Conservation (phyloP, 768 basidiomycete genomes). For the Favolaschia claudopus region DNA sequence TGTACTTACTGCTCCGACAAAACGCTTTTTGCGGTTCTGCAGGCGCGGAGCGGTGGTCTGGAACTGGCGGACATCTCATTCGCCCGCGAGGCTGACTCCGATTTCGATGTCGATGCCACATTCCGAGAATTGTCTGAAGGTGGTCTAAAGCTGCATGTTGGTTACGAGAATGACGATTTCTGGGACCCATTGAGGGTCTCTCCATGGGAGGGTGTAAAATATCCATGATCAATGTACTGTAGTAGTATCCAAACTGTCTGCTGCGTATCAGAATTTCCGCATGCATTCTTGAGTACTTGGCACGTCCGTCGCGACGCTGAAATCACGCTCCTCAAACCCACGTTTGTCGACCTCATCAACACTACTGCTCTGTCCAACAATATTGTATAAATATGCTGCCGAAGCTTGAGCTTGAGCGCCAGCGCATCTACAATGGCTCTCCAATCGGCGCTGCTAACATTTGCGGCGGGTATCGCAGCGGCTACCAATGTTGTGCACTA, state of each 20-base stretch:
- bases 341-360: conserved; percentile 16
- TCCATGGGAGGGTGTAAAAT: conserved; percentile 32
- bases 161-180: conserved; percentile 15
- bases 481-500: conserved; percentile 44
- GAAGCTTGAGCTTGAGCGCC: background rate
- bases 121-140: background rate
- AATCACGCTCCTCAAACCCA: too few relatives aligned
- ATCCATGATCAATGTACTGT: conserved; percentile 29
- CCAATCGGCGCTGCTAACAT: background rate
- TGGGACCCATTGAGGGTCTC: conserved; percentile 22
- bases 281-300: background rate
- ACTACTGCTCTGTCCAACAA: too few relatives aligned
- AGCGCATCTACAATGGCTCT: background rate
- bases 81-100: conserved; percentile 6
- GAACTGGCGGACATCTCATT: conserved; percentile 10
- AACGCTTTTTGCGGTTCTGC: conserved; percentile 1
- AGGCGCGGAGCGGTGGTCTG: background rate
- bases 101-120: conserved; percentile 2
- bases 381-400: conserved; percentile 4
- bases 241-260: background rate
- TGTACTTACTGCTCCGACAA: conserved; percentile 9
- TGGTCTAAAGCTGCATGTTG: conserved; percentile 1
- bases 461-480: background rate
- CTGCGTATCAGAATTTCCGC: background rate
- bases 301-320: too few relatives aligned